Percentiles rank a stretch among this genome's conserved stretches.
Evolutionary conservation across 2,329 filamentous ascomycete genomes (phyloP).

Genomic region (Ophiostoma sp.): DNA sequence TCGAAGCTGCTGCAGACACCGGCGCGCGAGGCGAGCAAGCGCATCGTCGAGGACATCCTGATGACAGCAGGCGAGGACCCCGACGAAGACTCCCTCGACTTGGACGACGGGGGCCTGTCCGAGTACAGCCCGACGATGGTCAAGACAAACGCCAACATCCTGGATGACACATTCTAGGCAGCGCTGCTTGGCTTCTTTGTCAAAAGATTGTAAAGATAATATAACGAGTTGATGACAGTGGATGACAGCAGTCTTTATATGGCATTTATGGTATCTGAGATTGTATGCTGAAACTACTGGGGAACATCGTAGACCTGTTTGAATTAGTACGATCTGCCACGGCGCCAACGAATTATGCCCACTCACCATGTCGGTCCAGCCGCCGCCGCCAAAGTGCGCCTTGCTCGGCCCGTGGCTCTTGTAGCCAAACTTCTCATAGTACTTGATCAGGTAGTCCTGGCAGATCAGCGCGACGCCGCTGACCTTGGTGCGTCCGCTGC

Average conservation of each 20-base stretch:
- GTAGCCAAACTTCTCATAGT: constrained; percentile 74
- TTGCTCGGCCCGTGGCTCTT: constrained; percentile 61
- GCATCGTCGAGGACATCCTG: constrained; percentile 75
- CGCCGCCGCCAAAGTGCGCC: constrained; percentile 68
- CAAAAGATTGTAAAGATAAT: background rate
- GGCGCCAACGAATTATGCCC: background rate
- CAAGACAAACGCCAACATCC: constrained; percentile 57
- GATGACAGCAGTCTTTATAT: too few species aligned
- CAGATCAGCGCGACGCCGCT: constrained; percentile 70
- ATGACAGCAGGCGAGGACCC: constrained; percentile 63
- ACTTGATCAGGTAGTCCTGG: constrained; percentile 65
- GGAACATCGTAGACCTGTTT: background rate
- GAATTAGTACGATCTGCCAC: too few species aligned
- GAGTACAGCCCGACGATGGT: constrained; percentile 62
- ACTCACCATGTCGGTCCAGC: constrained; percentile 69
- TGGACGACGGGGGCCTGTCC: constrained; percentile 31
- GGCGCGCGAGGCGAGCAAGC: constrained; percentile 74
- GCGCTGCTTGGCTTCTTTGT: too few species aligned
- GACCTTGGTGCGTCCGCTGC: background rate
- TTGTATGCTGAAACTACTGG: background rate
- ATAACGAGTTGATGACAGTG: background rate
- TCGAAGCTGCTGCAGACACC: constrained; percentile 75
- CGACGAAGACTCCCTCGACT: constrained; percentile 37
- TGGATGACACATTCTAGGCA: constrained; percentile 55
- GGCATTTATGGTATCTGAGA: too few species aligned